Evolutionary conservation across 768 basidiomycete genomes (phyloP).

Genomic region (Pisolithus sp.): DNA sequence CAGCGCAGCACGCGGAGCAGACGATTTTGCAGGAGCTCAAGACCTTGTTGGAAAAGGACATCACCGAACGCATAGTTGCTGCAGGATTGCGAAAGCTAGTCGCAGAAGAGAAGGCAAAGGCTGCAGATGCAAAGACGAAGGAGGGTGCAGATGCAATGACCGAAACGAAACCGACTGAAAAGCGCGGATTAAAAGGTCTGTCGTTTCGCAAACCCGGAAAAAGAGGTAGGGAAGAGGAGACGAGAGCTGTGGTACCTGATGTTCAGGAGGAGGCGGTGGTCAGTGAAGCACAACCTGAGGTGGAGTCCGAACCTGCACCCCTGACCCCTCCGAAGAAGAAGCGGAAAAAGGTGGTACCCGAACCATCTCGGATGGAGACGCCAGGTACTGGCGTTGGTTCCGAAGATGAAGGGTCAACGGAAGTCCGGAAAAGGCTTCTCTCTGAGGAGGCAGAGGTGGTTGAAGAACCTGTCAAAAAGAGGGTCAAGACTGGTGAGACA

Average conservation of each 20-base stretch:
- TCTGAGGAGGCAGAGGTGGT: slow-evolving; percentile 37
- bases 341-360: slow-evolving; percentile 41
- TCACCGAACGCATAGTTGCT: slow-evolving; percentile 55
- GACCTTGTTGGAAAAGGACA: slow-evolving; percentile 53
- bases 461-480: slow-evolving; percentile 41
- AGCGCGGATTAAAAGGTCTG: slow-evolving; percentile 36
- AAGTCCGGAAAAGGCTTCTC: slow-evolving; percentile 38
- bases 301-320: slow-evolving; percentile 28
- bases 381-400: slow-evolving; percentile 48
- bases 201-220: slow-evolving; percentile 41
- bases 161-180: slow-evolving; percentile 43
- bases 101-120: slow-evolving; percentile 43
- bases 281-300: slow-evolving; percentile 2
- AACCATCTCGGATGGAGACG: slow-evolving; percentile 22
- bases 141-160: slow-evolving; percentile 29
- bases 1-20: slow-evolving; percentile 50
- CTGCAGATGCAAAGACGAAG: slow-evolving; percentile 20
- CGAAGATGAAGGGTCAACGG: slow-evolving; percentile 48
- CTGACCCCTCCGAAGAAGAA: slow-evolving; percentile 52
- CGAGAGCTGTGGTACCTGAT: slow-evolving; percentile 14
- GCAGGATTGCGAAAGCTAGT: slow-evolving; percentile 48
- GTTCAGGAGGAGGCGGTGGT: slow-evolving; percentile 22
- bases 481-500: slow-evolving; percentile 19
- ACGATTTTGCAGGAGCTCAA: slow-evolving; percentile 54
- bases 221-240: slow-evolving; percentile 31